phyloP scores from a whole-genome alignment of 495 filamentous ascomycete genomes.

The Rostrohypoxylon terebratum region DNA sequence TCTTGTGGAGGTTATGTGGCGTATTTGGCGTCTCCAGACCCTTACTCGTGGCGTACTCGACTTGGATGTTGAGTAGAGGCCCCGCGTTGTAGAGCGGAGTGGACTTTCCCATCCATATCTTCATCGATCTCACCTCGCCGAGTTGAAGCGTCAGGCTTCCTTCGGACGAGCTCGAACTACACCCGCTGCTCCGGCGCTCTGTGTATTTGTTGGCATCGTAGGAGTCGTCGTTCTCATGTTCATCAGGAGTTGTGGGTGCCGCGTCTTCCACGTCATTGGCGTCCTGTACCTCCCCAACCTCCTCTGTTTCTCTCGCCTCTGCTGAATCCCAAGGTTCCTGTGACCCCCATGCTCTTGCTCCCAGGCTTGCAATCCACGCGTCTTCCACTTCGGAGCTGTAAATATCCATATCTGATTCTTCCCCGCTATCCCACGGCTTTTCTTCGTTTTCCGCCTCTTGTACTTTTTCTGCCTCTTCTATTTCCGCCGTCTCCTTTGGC shows the following conservation, averaged over 20 bases:
- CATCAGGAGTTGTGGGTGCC: not conserved
- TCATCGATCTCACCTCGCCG: conserved; percentile 14
- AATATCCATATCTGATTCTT: not conserved
- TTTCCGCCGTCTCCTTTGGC: not conserved
- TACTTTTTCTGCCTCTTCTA: not conserved
- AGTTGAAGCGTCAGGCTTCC: not conserved
- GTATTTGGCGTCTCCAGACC: not conserved
- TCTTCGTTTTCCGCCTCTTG: not conserved
- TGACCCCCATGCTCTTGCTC: not conserved
- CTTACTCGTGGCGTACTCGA: conserved; percentile 40
- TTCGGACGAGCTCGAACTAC: not conserved
- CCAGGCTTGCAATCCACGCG: not conserved
- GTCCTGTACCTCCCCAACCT: not conserved
- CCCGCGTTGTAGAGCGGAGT: conserved; percentile 40
- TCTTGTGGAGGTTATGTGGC: conserved; percentile 1
- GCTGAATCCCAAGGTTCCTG: not conserved
- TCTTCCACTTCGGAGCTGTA: not conserved
- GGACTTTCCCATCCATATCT: conserved; percentile 20
- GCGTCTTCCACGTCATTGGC: not conserved
- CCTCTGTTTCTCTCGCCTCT: not conserved
- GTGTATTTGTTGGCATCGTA: not conserved
- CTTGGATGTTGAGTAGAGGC: conserved; percentile 40
- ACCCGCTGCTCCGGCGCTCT: not conserved
- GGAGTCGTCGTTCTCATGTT: not conserved
- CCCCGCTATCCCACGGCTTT: not conserved